Evolutionary conservation across 192 early-diverging fungal genomes (phyloP).

Genomic region (Geranomyces variabilis): DNA sequence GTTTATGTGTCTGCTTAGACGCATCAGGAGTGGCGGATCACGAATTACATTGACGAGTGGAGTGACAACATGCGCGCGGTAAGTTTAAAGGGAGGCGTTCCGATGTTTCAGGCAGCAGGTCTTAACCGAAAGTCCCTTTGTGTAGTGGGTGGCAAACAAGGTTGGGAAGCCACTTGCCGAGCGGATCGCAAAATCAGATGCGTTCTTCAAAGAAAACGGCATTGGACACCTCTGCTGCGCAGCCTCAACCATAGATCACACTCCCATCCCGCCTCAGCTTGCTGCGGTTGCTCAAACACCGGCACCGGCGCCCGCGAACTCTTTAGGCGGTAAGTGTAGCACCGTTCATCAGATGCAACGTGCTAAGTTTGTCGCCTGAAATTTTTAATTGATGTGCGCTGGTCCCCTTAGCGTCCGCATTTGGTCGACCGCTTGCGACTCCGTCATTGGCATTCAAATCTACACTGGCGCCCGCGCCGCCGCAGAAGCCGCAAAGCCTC

Average conservation of each 20-base stretch:
- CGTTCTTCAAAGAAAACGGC: not conserved
- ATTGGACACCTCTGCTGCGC: conserved; percentile 29
- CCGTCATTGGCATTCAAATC: not conserved
- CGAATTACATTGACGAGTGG: conserved; percentile 41
- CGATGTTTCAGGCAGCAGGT: not conserved
- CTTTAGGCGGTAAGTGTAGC: no score
- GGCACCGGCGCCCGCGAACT: no score
- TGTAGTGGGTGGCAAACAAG: conserved; percentile 35
- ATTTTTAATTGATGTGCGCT: no score
- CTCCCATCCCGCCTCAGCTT: no score
- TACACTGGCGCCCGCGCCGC: not conserved
- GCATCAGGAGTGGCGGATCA: conserved; percentile 36
- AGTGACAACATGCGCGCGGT: conserved; percentile 38
- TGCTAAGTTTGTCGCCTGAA: no score
- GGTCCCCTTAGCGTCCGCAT: no score
- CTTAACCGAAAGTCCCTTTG: not conserved
- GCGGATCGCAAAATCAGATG: conserved; percentile 25
- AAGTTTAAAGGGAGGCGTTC: not conserved
- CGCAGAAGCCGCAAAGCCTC: conserved; percentile 17
- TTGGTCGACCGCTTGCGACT: no score
- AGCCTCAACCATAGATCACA: conserved; percentile 22
- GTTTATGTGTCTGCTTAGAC: conserved; percentile 17
- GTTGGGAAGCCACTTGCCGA: conserved; percentile 33
- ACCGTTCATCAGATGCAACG: no score
- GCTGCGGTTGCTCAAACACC: no score